Evolutionary conservation across 495 filamentous ascomycete species (phyloP).

Genomic region (Hypoxylon fragiforme): DNA sequence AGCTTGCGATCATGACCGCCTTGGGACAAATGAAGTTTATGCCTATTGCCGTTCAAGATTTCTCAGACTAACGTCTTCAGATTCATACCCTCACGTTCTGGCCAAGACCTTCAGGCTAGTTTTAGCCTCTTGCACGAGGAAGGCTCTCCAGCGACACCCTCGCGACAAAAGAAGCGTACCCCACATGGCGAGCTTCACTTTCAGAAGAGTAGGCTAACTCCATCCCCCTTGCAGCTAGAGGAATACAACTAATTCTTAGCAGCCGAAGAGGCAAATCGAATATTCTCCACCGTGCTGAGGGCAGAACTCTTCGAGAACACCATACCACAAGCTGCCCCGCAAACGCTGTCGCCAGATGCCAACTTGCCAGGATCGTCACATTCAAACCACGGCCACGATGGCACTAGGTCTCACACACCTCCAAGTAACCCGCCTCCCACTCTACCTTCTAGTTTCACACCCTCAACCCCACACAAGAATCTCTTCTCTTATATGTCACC

Average conservation of each 20-base stretch:
- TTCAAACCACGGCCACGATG: constrained; percentile 63
- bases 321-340: constrained; percentile 78
- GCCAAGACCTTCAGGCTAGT: constrained; percentile 88
- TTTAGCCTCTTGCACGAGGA: constrained; percentile 90
- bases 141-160: constrained; percentile 87
- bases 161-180: constrained; percentile 77
- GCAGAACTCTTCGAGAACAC: constrained; percentile 88
- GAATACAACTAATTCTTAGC: constrained; percentile 46
- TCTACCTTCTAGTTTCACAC: constrained; percentile 72
- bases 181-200: constrained; percentile 91
- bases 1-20: too few species aligned
- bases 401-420: constrained; percentile 77
- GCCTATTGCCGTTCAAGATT: too few species aligned
- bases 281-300: constrained; percentile 84
- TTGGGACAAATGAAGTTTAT: too few species aligned
- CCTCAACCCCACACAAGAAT: constrained; percentile 95
- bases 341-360: constrained; percentile 65
- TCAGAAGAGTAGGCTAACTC: constrained; percentile 73
- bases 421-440: constrained; percentile 65
- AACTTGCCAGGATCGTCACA: constrained; percentile 58
- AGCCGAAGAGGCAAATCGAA: constrained; percentile 95
- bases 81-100: constrained; percentile 93
- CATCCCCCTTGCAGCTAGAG: not conserved
- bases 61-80: constrained; percentile 57
- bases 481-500: constrained; percentile 91